Evolutionary conservation across 2,329 filamentous ascomycete species (phyloP), one percentile per base, ranked within the genome.

Genomic region (Rhytidhysteron rufulum): DNA sequence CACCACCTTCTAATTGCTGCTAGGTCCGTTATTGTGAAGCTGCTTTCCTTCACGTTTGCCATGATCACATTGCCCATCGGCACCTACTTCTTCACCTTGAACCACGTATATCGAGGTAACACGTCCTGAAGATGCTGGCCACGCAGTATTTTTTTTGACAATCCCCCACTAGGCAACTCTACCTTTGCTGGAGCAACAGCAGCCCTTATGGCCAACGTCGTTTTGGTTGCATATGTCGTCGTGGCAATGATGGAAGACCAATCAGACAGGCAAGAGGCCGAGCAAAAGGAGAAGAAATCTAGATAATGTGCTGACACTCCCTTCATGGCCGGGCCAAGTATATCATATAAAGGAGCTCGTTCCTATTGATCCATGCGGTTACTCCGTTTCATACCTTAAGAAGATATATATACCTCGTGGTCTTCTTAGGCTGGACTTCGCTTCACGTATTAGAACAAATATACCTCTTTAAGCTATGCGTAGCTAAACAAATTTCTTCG

Each of bases 201-300:
- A 2, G 93, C 93, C 16, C 69, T 97, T 37, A 82, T 94, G 63
- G 93, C 93, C 10, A 98, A 98, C 55, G 78, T 94, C 2, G 88
- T 98, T 3, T 72, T 98, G 37, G 78, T 97, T 42, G 82, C 78
- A n/a, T 98, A 97, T 66, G 80, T 97, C 31, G 71, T 96, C 41
- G 88, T 95, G 16, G 93, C 93, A 4, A 90, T 95, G 78, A 82
- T 78, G 45, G 93, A 98, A 64, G 93, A 97, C 58, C 73, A 78
- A 43, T 68, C 66, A 9, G 73, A 77, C 47, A 63, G 66, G 38
- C 61, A 68, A 39, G 68, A 67, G 37, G 69, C 66, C 9, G 71
- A 72, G 44, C 71, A 70, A 42, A 62, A 66, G 49, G 54, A 57
- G 49, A 68, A 67, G 48, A 73, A 73, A 54, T 44, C 54, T 32